Conservation (phyloP, 495 filamentous ascomycete species). For the Neurospora sp. region DNA sequence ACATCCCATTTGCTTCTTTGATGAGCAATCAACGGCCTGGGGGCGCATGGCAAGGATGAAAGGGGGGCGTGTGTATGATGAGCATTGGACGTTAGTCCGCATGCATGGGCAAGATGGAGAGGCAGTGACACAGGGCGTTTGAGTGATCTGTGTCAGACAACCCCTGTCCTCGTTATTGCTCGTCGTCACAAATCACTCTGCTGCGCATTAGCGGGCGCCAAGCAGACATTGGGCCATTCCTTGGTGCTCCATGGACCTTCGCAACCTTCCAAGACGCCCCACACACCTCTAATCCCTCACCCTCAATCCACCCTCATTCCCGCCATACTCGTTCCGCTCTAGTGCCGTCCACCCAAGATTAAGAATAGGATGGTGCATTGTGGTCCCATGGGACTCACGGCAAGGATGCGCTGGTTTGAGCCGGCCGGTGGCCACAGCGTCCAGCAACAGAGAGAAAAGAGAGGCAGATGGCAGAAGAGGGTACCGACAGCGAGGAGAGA, state of each 20-base stretch:
- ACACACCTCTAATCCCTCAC: slow-evolving; percentile 4
- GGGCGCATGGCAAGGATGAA: slow-evolving; percentile 3
- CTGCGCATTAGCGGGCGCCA: slow-evolving; percentile 20
- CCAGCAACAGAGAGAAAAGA: neutral
- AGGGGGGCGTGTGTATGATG: slow-evolving; percentile 6
- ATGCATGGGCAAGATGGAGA: slow-evolving; percentile 1
- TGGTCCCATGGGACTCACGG: slow-evolving; percentile 14
- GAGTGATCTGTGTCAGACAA: slow-evolving; percentile 27
- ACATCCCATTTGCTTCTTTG: neutral
- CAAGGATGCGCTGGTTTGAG: slow-evolving; percentile 21
- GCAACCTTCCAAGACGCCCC: slow-evolving; percentile 4
- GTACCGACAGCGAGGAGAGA: neutral
- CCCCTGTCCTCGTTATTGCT: slow-evolving; percentile 20
- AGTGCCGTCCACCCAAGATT: slow-evolving; percentile 22
- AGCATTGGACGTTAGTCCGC: slow-evolving; percentile 5
- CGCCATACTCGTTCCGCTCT: slow-evolving; percentile 13
- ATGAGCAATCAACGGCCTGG: neutral
- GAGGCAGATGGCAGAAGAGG: neutral
- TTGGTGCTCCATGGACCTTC: slow-evolving; percentile 6
- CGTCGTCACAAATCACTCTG: slow-evolving; percentile 23
- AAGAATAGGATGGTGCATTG: slow-evolving; percentile 26
- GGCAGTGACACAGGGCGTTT: slow-evolving; percentile 25
- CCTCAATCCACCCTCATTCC: slow-evolving; percentile 11
- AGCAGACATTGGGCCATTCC: slow-evolving; percentile 10
- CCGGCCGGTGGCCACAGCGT: slow-evolving; percentile 9